Percentiles rank a stretch among this genome's conserved stretches.
Evolutionary conservation across 345 rosid species (phyloP).

Genomic region (Citrus inodora): DNA sequence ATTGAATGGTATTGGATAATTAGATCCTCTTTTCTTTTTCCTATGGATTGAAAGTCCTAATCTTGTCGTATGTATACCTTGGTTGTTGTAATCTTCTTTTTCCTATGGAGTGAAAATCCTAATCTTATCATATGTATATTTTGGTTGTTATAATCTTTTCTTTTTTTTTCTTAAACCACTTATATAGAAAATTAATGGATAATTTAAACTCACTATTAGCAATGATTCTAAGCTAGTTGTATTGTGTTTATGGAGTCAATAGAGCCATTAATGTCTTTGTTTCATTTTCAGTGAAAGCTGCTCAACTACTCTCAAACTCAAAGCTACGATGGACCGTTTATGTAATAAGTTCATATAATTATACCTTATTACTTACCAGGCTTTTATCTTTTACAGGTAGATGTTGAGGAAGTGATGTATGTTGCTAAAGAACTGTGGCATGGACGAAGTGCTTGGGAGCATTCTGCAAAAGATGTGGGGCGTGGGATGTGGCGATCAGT

Average conservation of each 20-base stretch:
- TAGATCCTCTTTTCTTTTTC: background rate
- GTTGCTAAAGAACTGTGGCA: slow-evolving; percentile 90
- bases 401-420: slow-evolving; percentile 84
- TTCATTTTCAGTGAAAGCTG: background rate
- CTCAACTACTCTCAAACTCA: background rate
- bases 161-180: background rate
- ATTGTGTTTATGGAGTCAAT: background rate
- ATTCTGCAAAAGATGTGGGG: slow-evolving; percentile 69
- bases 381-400: slow-evolving; percentile 46
- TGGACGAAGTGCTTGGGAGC: slow-evolving; percentile 77
- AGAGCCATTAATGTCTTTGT: background rate
- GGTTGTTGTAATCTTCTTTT: background rate
- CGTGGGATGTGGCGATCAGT: slow-evolving; percentile 94
- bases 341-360: background rate
- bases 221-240: background rate
- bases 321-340: background rate
- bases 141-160: background rate
- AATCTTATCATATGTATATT: background rate
- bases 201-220: background rate
- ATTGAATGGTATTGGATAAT: background rate
- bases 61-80: background rate
- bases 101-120: background rate
- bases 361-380: background rate
- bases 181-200: background rate
- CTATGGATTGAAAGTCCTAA: background rate